Evolutionary conservation across 2,329 filamentous ascomycete genomes (phyloP), one percentile per base, ranked within the genome.

Genomic region (Apiospora aurea): DNA sequence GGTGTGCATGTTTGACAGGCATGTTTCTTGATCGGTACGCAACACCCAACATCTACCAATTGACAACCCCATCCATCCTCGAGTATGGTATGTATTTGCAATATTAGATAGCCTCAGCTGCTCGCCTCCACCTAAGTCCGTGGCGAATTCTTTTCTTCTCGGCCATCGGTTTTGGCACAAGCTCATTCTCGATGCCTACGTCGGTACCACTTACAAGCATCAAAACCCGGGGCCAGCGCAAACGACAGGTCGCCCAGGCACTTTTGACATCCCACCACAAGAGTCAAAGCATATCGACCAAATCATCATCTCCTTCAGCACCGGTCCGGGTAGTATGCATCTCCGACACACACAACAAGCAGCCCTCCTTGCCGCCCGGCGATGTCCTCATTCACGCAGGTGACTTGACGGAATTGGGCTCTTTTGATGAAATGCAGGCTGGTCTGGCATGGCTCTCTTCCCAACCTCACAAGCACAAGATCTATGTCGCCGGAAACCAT

Each of bases 321-420:
- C n/a, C 47, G 1, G 47, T 26, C 2, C 88, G 92, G 72, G 87
- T 95, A 71, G 91, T 95, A 69, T 94, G 92, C 82, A 87, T 95
- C 71, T 93, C 93, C 5, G 93, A 95, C 81, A 95, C 92, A 94
- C 92, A 95, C 81, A 93, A 93, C 78, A 86, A 84, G 75, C 85
- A 85, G 2, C 85, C 88, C 75, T 91, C 89, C 75, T 85, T 94
- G 1, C 92, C 93, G 0, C 86, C 86, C 29, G 93, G 93, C 51
- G 92, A 95, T 78, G 88, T 95, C 0, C 85, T 95, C 47, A 90
- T 95, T 68, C 92, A 94, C 78, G 92, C 93, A 1, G 93, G 93
- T 7, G 93, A 95, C 78, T 81, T 95, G 75, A 94, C 92, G 2
- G 94, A 94, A 78, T 89, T 92, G 78, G 93, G 93, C 21, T 91